phyloP scores from a whole-genome alignment of 805 yeast genomes.

The Metschnikowia kofuensis region DNA sequence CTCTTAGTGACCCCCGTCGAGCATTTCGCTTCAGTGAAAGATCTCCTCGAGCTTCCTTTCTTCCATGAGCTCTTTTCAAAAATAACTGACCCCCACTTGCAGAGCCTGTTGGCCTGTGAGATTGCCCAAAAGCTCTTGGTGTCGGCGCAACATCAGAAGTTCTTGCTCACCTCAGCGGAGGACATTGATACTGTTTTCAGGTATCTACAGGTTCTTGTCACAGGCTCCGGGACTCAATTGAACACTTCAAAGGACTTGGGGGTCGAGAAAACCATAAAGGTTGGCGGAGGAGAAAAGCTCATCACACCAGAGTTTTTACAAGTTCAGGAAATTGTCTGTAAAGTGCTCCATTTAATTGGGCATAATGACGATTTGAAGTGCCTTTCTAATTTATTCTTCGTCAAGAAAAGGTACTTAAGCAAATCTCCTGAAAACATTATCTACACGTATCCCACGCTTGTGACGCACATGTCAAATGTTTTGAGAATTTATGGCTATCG shows the following conservation, averaged over 20 bases:
- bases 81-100: constrained; percentile 49
- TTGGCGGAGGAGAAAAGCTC: constrained; percentile 27
- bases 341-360: constrained; percentile 62
- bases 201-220: constrained; percentile 54
- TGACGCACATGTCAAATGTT: constrained; percentile 57
- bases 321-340: constrained; percentile 63
- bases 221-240: constrained; percentile 26
- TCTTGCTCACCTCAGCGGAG: constrained; percentile 30
- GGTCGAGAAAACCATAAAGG: constrained; percentile 29
- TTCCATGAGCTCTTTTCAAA: constrained; percentile 52
- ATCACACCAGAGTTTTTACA: constrained; percentile 37
- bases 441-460: constrained; percentile 74
- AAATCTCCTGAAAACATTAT: constrained; percentile 55
- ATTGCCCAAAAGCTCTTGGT: constrained; percentile 58
- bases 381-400: constrained; percentile 32
- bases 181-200: constrained; percentile 61
- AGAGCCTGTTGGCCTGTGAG: constrained; percentile 55
- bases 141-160: constrained; percentile 25
- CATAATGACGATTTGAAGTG: constrained; percentile 41
- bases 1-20: constrained; percentile 50
- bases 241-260: constrained; percentile 42
- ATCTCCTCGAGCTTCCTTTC: constrained; percentile 44
- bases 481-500: constrained; percentile 46
- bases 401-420: constrained; percentile 44
- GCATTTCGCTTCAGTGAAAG: constrained; percentile 37